Percentiles rank a stretch among this genome's conserved stretches.
Evolutionary conservation across 441 rosid genomes (phyloP).

Genomic region (Syzygium syzygioides): DNA sequence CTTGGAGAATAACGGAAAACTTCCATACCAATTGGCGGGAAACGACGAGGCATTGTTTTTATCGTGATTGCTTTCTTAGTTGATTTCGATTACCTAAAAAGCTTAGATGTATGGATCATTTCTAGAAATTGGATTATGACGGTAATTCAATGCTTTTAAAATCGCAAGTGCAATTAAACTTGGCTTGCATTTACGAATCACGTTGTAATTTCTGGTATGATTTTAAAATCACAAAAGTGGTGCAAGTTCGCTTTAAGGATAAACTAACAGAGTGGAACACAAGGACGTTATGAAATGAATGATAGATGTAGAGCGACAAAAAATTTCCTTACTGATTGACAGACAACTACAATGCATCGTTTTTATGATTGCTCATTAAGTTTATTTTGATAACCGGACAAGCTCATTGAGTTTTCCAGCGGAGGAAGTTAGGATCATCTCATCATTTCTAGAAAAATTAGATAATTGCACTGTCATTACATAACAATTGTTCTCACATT

Average conservation of each 20-base stretch:
- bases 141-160: neutral
- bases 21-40: neutral
- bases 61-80: neutral
- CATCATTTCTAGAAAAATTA: neutral
- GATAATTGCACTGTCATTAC: too few species aligned
- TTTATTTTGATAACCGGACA: neutral
- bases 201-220: neutral
- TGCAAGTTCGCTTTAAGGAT: neutral
- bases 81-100: neutral
- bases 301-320: neutral
- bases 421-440: neutral
- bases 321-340: neutral
- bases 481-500: too few species aligned
- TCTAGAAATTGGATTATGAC: neutral
- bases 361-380: neutral
- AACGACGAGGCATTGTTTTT: neutral
- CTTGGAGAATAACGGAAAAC: neutral
- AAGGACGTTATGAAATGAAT: neutral
- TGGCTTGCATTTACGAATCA: neutral
- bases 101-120: neutral
- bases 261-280: neutral
- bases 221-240: neutral
- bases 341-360: neutral
- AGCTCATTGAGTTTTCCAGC: neutral
- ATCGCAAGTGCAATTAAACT: neutral